A percentile compares a stretch with the other conserved stretches of the same genome.
Conservation (phyloP, 768 basidiomycete genomes). For the Gloeostereum incarnatum region DNA sequence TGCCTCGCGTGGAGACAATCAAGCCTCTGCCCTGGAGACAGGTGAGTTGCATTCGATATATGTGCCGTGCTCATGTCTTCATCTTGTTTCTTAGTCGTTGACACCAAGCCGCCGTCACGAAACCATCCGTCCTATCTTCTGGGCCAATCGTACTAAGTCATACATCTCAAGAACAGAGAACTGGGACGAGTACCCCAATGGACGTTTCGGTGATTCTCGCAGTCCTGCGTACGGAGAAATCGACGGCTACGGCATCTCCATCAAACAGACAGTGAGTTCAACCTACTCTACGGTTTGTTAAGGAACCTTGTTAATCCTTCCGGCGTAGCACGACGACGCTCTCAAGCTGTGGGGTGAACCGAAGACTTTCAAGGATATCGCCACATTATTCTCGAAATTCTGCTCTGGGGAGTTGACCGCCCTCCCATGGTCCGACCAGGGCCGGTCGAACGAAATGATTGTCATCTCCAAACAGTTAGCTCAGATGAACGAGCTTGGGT, state of each 20-base stretch:
- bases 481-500: conserved; percentile 84
- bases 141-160: conserved; percentile 94
- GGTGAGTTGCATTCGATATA: conserved; percentile 30
- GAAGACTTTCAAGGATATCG: conserved; percentile 50
- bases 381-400: conserved; percentile 74
- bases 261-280: conserved; percentile 73
- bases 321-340: conserved; percentile 72
- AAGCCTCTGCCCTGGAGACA: conserved; percentile 98
- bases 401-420: conserved; percentile 64
- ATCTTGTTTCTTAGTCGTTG: conserved; percentile 49
- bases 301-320: conserved; percentile 4
- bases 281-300: conserved; percentile 1
- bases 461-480: conserved; percentile 74
- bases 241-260: conserved; percentile 90
- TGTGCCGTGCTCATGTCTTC: conserved; percentile 9
- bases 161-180: conserved; percentile 95
- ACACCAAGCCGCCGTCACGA: conserved; percentile 89
- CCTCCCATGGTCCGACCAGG: conserved; percentile 93
- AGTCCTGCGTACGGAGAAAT: conserved; percentile 98
- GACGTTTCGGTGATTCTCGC: conserved; percentile 94
- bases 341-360: conserved; percentile 86
- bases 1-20: conserved; percentile 81
- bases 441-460: conserved; percentile 75
- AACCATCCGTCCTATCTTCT: conserved; percentile 95
- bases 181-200: conserved; percentile 99